A percentile compares a stretch with the other conserved stretches of the same genome.
Conservation (phyloP, 2,329 filamentous ascomycete species). For the Cytospora piceae region DNA sequence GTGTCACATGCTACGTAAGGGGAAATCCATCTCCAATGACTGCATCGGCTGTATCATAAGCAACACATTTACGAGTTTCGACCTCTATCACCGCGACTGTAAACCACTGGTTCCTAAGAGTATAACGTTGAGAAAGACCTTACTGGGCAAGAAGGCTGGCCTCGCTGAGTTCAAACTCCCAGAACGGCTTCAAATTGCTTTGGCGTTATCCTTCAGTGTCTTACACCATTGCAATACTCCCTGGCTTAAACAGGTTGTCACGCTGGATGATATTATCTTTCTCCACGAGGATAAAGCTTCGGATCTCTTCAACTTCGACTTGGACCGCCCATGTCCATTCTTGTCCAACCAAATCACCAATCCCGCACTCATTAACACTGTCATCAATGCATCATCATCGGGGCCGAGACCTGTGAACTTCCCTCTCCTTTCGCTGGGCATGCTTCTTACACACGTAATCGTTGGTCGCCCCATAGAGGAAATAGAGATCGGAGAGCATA, state of each 20-base stretch:
- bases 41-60: neutral
- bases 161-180: neutral
- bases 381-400: too few relatives aligned
- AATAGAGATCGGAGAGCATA: neutral
- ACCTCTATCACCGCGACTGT: neutral
- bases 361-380: neutral
- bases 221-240: neutral
- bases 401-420: neutral
- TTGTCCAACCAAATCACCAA: neutral
- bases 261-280: neutral
- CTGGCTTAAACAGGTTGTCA: neutral
- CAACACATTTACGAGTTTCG: neutral
- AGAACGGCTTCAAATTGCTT: neutral
- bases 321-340: neutral
- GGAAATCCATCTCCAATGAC: too few relatives aligned
- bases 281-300: neutral
- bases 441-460: neutral
- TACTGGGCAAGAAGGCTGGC: neutral
- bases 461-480: neutral
- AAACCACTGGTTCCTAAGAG: neutral
- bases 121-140: neutral
- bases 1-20: neutral
- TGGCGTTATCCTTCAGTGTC: neutral
- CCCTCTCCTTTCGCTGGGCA: neutral
- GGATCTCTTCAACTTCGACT: neutral